Base-by-base conservation (phyloP, 1,284 basidiomycete species). In the Ganoderma resinaceum region DNA sequence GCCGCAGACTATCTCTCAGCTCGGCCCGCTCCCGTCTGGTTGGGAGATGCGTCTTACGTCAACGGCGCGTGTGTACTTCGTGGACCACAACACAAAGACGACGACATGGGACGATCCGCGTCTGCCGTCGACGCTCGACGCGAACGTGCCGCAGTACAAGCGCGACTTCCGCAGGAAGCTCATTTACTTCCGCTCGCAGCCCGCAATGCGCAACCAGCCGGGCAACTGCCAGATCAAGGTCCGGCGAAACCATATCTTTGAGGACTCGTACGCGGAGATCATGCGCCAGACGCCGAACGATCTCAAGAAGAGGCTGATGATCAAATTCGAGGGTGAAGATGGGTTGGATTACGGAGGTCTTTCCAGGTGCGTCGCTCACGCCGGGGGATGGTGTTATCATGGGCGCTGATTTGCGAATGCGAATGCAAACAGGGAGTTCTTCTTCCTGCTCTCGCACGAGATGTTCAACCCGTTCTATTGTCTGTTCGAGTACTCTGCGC, bases 401-500 rank as follows among this genome's bases (percentile, higher is more conserved):
- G 26, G 46, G 8, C 3, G 55, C 16, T 46, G 35, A 20, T 53
- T 40, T 35, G 42, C 23, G 7, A 5, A 3, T 49, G 23, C 23
- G n/a, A 9, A 8, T 11, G n/a, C 37, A 40, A 35, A 16, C 77
- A 95, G 96, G 85, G 97, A 99, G 84, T 99, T 97, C 93, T 99
- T 99, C 91, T 99, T 99, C 95, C 84, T 99, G 66, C 88, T 99
- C 65, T 98, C 96, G 38, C 98, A 99, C 83, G 98, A 99, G 81
- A 95, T 97, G 84, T 97, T 97, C 86, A 95, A 97, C 81, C 96
- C 96, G n/a, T 98, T 97, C 83, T 99, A 99, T 82, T 98, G 98
- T 75, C 85, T 99, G 57, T 99, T 99, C 82, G 97, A 99, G 83
- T 99, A 99, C 82, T 99, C 97, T 1, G 95, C 98, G 16, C 96